Conservation (phyloP, 345 rosid genomes). For the Aegle marmelos region DNA sequence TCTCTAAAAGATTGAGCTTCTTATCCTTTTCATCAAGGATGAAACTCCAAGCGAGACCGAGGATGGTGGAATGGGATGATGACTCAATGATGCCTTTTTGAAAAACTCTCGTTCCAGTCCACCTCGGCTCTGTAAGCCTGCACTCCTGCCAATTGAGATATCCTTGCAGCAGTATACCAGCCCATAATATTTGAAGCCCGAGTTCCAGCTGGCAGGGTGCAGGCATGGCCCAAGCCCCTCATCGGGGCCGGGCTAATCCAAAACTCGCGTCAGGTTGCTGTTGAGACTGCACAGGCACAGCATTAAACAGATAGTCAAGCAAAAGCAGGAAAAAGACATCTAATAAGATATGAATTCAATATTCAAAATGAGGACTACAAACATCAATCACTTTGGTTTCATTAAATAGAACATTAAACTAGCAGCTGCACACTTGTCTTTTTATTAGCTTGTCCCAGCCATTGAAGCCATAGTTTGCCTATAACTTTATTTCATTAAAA, state of each 20-base stretch:
- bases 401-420: background rate
- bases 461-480: background rate
- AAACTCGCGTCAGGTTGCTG: slow-evolving; percentile 73
- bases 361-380: background rate
- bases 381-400: background rate
- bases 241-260: slow-evolving; percentile 92
- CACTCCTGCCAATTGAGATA: slow-evolving; percentile 45
- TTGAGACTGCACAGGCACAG: slow-evolving; percentile 42
- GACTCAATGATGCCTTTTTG: background rate
- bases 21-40: slow-evolving; percentile 18
- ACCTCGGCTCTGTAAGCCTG: slow-evolving; percentile 61
- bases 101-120: slow-evolving; percentile 26
- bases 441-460: background rate
- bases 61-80: slow-evolving; percentile 21
- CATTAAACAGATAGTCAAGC: background rate
- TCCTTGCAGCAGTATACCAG: background rate
- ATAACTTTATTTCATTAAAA: background rate
- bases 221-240: slow-evolving; percentile 95
- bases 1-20: slow-evolving; percentile 29
- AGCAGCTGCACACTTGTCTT: background rate
- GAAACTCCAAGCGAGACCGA: slow-evolving; percentile 30
- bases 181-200: slow-evolving; percentile 17
- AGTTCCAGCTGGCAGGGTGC: slow-evolving; percentile 51
- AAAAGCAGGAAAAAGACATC: background rate
- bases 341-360: slow-evolving; percentile 1